These are phyloP conservation scores for Alternaria incomplexa DNA, from an alignment of 2,329 filamentous ascomycete species.

Conservation along the genomic window DNA sequence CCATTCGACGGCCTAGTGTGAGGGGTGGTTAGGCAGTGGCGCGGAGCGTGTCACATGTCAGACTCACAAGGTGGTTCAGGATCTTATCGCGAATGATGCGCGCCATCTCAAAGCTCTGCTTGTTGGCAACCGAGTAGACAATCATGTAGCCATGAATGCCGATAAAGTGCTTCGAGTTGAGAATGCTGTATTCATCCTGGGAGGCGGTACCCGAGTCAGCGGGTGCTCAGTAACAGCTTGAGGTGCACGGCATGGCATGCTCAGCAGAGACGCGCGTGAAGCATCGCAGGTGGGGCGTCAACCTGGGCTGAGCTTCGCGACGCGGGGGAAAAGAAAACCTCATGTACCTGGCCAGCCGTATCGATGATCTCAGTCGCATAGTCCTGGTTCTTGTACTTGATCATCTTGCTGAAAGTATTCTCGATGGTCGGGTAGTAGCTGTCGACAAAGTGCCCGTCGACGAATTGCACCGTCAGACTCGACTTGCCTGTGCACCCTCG, in stretches of 20 bases:
- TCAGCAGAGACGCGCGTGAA: background rate
- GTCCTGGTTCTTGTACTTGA: constrained; percentile 90
- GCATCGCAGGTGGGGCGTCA: constrained; percentile 18
- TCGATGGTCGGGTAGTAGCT: constrained; percentile 99
- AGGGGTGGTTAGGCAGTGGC: constrained; percentile 15
- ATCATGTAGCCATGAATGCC: constrained; percentile 99
- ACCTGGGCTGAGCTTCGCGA: constrained; percentile 17
- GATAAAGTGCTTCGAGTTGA: constrained; percentile 99
- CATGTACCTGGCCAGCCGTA: constrained; percentile 85
- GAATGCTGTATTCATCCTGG: constrained; percentile 96
- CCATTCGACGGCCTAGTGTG: constrained; percentile 78
- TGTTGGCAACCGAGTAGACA: constrained; percentile 94
- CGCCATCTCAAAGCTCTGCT: constrained; percentile 97
- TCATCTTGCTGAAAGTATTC: constrained; percentile 97
- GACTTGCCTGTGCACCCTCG: constrained; percentile 76
- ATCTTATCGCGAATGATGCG: constrained; percentile 97
- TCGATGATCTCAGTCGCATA: constrained; percentile 97
- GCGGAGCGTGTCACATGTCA: background rate
- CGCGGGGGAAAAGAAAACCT: constrained; percentile 27
- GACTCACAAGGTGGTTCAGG: constrained; percentile 84
- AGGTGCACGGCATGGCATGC: background rate
- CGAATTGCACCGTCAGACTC: constrained; percentile 93
- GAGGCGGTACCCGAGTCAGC: constrained; percentile 27
- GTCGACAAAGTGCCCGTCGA: constrained; percentile 97
- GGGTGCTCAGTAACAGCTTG: constrained; percentile 12